Percentiles rank a stretch among this genome's conserved stretches.
phyloP scores from a whole-genome alignment of 2,329 filamentous ascomycete genomes.

The Sporothrix phasma region DNA sequence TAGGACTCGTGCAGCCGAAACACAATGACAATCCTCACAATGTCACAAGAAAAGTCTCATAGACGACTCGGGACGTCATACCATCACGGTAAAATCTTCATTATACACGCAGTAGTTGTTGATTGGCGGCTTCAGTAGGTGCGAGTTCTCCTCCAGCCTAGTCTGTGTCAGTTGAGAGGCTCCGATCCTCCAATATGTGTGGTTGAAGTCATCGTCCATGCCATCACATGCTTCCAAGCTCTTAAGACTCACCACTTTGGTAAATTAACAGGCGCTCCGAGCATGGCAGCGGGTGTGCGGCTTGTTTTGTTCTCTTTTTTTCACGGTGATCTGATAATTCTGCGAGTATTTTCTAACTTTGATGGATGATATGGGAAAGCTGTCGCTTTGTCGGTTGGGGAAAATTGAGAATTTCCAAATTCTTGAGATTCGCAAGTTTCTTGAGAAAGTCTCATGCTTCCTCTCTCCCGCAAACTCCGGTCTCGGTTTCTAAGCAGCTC shows the following conservation, averaged over 20 bases:
- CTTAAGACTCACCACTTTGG: constrained; percentile 43
- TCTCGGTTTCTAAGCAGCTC: constrained; percentile 14
- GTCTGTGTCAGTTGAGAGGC: constrained; percentile 2
- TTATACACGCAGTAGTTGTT: constrained; percentile 98
- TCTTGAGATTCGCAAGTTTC: not conserved
- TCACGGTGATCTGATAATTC: too few relatives aligned
- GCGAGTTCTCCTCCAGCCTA: constrained; percentile 85
- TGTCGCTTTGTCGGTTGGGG: not conserved
- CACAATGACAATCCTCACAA: not conserved
- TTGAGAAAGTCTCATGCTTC: not conserved
- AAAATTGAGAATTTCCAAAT: not conserved
- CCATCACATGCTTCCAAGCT: not conserved
- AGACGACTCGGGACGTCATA: constrained; percentile 24
- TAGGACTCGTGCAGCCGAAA: not conserved
- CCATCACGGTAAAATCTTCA: constrained; percentile 72
- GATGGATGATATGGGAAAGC: not conserved
- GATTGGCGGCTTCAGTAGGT: constrained; percentile 85
- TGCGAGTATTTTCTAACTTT: too few relatives aligned
- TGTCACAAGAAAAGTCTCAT: not conserved
- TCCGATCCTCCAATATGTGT: not conserved
- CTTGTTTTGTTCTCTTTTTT: not conserved
- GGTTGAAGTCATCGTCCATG: not conserved
- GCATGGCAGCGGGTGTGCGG: constrained; percentile 28
- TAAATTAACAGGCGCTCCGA: constrained; percentile 43
- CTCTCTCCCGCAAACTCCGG: constrained; percentile 13